Percentiles rank a stretch among this genome's conserved stretches.
phyloP scores from a whole-genome alignment of 768 basidiomycete genomes.

The Trametes gibbosa region DNA sequence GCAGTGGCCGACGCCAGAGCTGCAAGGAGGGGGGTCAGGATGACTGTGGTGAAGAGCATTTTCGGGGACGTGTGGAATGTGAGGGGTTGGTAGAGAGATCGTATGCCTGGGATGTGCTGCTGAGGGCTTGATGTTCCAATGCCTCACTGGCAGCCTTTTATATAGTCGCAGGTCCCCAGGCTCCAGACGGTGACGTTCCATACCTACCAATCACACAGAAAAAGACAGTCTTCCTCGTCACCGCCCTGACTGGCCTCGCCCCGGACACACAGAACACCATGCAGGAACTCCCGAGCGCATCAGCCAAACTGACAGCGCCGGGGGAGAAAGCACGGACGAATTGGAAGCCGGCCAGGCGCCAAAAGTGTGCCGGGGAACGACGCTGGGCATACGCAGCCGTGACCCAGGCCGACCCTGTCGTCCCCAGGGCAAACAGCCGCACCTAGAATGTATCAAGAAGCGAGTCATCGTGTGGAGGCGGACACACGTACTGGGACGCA shows the following conservation, averaged over 20 bases:
- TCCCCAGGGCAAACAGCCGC: not conserved
- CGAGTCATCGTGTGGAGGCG: not conserved
- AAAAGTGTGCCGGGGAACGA: not conserved
- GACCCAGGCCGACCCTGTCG: not conserved
- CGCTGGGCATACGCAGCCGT: not conserved
- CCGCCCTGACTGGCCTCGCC: not conserved
- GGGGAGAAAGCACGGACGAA: conserved; percentile 10
- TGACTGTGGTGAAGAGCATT: conserved; percentile 12
- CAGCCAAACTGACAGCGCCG: not conserved
- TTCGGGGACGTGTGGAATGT: not conserved
- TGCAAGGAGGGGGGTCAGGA: conserved; percentile 2
- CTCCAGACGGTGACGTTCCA: no score
- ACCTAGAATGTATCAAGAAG: conserved; percentile 5
- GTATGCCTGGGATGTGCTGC: not conserved
- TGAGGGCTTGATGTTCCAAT: not conserved
- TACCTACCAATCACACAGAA: not conserved
- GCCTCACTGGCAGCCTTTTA: not conserved
- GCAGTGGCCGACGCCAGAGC: conserved; percentile 6
- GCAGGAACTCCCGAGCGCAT: conserved; percentile 8
- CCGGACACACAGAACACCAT: not conserved
- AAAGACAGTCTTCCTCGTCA: not conserved
- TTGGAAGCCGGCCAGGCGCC: not conserved
- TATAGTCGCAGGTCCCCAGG: not conserved
- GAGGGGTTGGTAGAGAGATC: not conserved
- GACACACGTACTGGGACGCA: not conserved